Percentiles rank a stretch among this genome's conserved stretches.
These are phyloP conservation scores for Lathyrus aphaca DNA, from an alignment of 306 rosid species.

Conservation along the genomic window DNA sequence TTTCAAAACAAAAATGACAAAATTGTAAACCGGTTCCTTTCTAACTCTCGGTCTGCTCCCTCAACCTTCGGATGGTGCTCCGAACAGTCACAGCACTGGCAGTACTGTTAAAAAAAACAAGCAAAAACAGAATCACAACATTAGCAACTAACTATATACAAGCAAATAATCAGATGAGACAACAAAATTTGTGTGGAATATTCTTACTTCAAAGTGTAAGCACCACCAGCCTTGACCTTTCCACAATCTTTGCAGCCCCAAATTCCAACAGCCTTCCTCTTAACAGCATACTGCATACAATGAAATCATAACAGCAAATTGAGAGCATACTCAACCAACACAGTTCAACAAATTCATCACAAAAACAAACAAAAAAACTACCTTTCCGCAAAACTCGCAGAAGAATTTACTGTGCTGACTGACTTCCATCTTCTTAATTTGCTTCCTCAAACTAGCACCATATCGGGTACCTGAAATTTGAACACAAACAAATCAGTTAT, in stretches of 20 bases:
- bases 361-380: slow-evolving; percentile 9
- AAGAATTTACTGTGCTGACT: slow-evolving; percentile 82
- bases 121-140: slow-evolving; percentile 12
- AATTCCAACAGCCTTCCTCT: slow-evolving; percentile 81
- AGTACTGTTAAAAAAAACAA: slow-evolving; percentile 51
- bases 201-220: slow-evolving; percentile 78
- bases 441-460: slow-evolving; percentile 93
- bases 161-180: background rate
- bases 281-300: slow-evolving; percentile 63
- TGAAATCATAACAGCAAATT: background rate
- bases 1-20: slow-evolving; percentile 22
- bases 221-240: slow-evolving; percentile 85
- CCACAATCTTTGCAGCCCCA: slow-evolving; percentile 95
- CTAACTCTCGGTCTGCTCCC: slow-evolving; percentile 82
- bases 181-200: background rate
- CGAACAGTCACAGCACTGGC: slow-evolving; percentile 77
- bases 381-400: slow-evolving; percentile 89
- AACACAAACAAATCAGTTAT: background rate
- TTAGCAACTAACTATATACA: background rate
- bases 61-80: slow-evolving; percentile 79
- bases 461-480: slow-evolving; percentile 67
- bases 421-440: slow-evolving; percentile 89
- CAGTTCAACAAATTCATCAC: too few relatives aligned
- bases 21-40: background rate
- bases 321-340: background rate